phyloP scores from a whole-genome alignment of 2,329 filamentous ascomycete genomes.

The Neofusicoccum cordaticola region DNA sequence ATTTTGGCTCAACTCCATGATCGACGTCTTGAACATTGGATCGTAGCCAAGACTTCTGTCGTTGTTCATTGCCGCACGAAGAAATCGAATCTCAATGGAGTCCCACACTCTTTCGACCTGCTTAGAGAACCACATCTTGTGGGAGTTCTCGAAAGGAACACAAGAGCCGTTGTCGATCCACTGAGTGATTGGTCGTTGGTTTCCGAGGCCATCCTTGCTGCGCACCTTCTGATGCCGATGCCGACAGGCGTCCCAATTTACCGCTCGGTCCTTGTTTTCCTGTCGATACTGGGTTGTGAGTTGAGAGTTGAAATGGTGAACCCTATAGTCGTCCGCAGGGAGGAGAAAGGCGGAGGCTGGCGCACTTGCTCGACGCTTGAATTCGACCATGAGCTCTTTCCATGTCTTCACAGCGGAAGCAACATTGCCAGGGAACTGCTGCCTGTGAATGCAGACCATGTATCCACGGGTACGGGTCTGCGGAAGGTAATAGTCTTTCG shows the following conservation, averaged over 20 bases:
- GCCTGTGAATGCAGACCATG: slow-evolving; percentile 45
- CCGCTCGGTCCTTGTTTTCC: slow-evolving; percentile 17
- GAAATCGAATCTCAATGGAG: slow-evolving; percentile 60
- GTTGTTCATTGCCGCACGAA: slow-evolving; percentile 45
- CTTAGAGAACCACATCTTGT: slow-evolving; percentile 48
- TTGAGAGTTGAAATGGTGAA: slow-evolving; percentile 43
- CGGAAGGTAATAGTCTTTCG: slow-evolving; percentile 70
- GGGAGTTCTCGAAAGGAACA: slow-evolving; percentile 55
- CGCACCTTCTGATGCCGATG: slow-evolving; percentile 60
- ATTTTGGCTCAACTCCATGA: slow-evolving; percentile 70
- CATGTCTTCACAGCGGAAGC: slow-evolving; percentile 36
- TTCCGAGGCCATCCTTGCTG: slow-evolving; percentile 49
- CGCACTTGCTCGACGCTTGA: slow-evolving; percentile 59
- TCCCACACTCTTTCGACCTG: slow-evolving; percentile 64
- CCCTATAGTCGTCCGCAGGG: slow-evolving; percentile 52
- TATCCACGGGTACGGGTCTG: slow-evolving; percentile 57
- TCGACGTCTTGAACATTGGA: slow-evolving; percentile 52
- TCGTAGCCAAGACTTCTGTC: slow-evolving; percentile 49
- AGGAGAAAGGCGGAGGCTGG: slow-evolving; percentile 62
- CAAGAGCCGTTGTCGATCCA: slow-evolving; percentile 57
- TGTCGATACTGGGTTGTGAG: not conserved
- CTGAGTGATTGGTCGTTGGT: slow-evolving; percentile 56
- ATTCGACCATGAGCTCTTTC: slow-evolving; percentile 42
- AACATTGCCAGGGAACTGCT: slow-evolving; percentile 21
- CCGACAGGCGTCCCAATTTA: slow-evolving; percentile 57